Percentiles rank a stretch among this genome's conserved stretches.
Conservation (phyloP, 1,284 basidiomycete genomes). For the Melampsora abietis-canadensis region DNA sequence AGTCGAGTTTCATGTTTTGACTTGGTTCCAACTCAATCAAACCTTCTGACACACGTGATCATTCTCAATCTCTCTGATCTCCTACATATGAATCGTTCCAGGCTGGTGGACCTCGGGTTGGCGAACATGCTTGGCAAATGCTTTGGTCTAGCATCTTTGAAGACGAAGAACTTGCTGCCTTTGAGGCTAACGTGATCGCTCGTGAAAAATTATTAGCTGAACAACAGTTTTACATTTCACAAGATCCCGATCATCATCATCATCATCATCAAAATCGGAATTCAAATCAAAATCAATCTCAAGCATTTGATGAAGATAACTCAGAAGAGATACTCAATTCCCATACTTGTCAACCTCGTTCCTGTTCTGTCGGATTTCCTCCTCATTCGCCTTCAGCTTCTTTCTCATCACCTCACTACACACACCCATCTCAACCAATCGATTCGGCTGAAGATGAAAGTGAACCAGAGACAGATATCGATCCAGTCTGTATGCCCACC, state of each 20-base stretch:
- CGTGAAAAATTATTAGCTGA: constrained; percentile 45
- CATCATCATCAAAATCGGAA: not conserved
- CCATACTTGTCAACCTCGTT: too few relatives aligned
- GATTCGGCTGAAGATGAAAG: not conserved
- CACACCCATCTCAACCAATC: not conserved
- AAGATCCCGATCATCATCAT: not conserved
- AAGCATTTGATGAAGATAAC: constrained; percentile 1
- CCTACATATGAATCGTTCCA: constrained; percentile 45
- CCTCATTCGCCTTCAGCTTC: not conserved
- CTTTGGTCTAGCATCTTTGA: constrained; percentile 70
- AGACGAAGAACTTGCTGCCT: constrained; percentile 62
- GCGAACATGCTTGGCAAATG: constrained; percentile 76
- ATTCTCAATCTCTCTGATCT: not conserved
- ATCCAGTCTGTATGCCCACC: not conserved
- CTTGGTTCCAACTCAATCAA: not conserved
- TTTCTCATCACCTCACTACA: not conserved
- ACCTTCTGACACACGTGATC: not conserved
- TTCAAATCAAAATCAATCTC: constrained; percentile 1
- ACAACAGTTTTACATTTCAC: constrained; percentile 24
- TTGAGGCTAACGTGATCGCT: constrained; percentile 54
- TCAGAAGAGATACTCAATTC: not conserved
- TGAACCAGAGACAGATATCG: not conserved
- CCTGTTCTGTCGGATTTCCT: too few relatives aligned
- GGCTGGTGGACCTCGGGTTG: constrained; percentile 66
- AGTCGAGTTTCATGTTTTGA: not conserved